Evolutionary conservation across 2,329 filamentous ascomycete genomes (phyloP).

Genomic region (Penicillium sp.): DNA sequence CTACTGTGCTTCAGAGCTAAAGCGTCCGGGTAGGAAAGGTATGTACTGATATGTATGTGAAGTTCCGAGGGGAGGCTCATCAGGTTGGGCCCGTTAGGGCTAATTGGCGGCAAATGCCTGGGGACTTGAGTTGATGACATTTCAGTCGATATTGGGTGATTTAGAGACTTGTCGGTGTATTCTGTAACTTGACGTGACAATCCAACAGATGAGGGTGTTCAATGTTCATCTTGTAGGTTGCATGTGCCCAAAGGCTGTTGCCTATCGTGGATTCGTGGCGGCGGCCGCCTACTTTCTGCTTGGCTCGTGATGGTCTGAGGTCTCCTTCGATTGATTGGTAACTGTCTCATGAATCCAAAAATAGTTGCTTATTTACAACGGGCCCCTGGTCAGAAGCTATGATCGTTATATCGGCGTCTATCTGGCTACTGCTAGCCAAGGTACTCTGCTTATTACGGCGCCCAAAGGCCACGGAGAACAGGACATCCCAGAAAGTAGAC

Average conservation of each 20-base stretch:
- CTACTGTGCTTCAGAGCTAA: constrained; percentile 65
- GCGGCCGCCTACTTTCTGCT: background rate
- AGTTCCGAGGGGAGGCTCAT: constrained; percentile 61
- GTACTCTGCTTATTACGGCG: too few relatives aligned
- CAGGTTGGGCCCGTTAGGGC: constrained; percentile 33
- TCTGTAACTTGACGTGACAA: background rate
- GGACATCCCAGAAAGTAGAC: too few relatives aligned
- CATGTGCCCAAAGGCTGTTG: constrained; percentile 10
- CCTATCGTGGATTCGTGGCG: too few relatives aligned
- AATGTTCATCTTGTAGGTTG: background rate
- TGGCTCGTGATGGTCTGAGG: too few relatives aligned
- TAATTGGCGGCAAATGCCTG: background rate
- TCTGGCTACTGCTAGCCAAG: too few relatives aligned
- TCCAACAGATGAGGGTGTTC: too few relatives aligned
- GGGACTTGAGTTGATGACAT: background rate
- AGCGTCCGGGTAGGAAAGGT: constrained; percentile 66
- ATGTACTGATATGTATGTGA: constrained; percentile 58
- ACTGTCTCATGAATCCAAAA: background rate
- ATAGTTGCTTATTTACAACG: background rate
- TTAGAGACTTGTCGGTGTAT: background rate
- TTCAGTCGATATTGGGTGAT: background rate
- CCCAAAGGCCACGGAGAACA: background rate
- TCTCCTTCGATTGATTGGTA: too few relatives aligned
- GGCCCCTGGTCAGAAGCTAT: background rate
- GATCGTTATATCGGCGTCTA: too few relatives aligned